Conservation (phyloP, 2,329 filamentous ascomycete species). For the Exophiala bonariae region DNA sequence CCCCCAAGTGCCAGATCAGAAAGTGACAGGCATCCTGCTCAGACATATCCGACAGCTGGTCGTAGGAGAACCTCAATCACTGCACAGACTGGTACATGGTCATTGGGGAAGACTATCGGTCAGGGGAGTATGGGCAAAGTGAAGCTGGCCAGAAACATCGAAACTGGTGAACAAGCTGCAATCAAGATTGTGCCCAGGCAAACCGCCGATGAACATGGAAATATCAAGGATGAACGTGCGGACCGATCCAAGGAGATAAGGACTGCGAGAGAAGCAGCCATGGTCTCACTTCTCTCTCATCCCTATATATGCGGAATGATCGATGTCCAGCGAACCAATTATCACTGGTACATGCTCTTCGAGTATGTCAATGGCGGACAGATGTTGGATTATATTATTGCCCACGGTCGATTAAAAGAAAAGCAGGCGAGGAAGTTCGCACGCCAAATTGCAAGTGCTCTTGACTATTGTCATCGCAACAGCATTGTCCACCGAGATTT, state of each 20-base stretch:
- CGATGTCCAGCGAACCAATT: slow-evolving; percentile 91
- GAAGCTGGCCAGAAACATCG: slow-evolving; percentile 87
- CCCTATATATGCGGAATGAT: slow-evolving; percentile 95
- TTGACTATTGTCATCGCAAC: slow-evolving; percentile 97
- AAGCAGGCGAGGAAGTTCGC: slow-evolving; percentile 98
- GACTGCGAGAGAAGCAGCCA: slow-evolving; percentile 91
- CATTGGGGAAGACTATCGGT: slow-evolving; percentile 93
- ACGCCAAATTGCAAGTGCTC: slow-evolving; percentile 90
- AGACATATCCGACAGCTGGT: slow-evolving; percentile 41
- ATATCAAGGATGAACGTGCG: slow-evolving; percentile 75
- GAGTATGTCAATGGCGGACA: slow-evolving; percentile 98
- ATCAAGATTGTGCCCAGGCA: slow-evolving; percentile 96
- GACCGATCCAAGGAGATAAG: slow-evolving; percentile 96
- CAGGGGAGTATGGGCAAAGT: slow-evolving; percentile 99
- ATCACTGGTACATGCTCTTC: slow-evolving; percentile 99
- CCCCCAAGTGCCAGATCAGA: slow-evolving; percentile 42
- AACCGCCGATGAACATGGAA: slow-evolving; percentile 79
- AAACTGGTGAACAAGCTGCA: slow-evolving; percentile 90
- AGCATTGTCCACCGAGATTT: slow-evolving; percentile 96
- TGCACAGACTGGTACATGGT: slow-evolving; percentile 88
- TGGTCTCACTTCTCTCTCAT: slow-evolving; percentile 90
- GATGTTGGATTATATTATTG: slow-evolving; percentile 99
- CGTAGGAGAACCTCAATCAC: slow-evolving; percentile 77
- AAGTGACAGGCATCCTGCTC: slow-evolving; percentile 50
- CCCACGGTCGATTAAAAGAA: slow-evolving; percentile 94